Conservation (phyloP, 345 rosid species). For the Erucastrum elatum region DNA sequence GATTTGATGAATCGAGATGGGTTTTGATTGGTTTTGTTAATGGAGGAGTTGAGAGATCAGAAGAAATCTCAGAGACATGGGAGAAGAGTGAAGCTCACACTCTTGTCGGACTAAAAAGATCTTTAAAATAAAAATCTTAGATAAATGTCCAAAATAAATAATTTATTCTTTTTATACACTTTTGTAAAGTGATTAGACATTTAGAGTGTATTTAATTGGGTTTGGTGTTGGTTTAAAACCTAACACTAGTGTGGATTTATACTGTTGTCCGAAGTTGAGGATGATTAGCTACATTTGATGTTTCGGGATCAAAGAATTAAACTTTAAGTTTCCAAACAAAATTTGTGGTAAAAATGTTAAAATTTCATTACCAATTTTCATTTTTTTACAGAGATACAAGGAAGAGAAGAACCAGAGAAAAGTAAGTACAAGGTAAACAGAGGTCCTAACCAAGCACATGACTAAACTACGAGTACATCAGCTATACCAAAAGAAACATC, state of each 20-base stretch:
- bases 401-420: no score
- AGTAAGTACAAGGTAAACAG: no score
- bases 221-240: background rate
- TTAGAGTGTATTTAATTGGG: background rate
- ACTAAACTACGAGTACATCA: no score
- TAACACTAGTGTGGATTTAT: background rate
- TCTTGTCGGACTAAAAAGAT: constrained; percentile 31
- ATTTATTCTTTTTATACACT: background rate
- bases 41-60: constrained; percentile 9
- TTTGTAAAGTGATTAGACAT: constrained; percentile 3
- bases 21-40: constrained; percentile 18
- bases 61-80: constrained; percentile 31
- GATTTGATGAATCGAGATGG: constrained; percentile 23
- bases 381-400: no score
- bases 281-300: background rate
- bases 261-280: background rate
- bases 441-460: no score
- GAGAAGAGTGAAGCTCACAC: constrained; percentile 42
- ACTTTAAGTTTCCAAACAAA: background rate
- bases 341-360: background rate
- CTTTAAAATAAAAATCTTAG: constrained; percentile 3
- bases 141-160: background rate
- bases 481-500: no score
- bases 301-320: background rate
- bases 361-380: background rate